A percentile compares a stretch with the other conserved stretches of the same genome.
Conservation (phyloP, 352 stramenopile species). For the Phytophthora vignae region DNA sequence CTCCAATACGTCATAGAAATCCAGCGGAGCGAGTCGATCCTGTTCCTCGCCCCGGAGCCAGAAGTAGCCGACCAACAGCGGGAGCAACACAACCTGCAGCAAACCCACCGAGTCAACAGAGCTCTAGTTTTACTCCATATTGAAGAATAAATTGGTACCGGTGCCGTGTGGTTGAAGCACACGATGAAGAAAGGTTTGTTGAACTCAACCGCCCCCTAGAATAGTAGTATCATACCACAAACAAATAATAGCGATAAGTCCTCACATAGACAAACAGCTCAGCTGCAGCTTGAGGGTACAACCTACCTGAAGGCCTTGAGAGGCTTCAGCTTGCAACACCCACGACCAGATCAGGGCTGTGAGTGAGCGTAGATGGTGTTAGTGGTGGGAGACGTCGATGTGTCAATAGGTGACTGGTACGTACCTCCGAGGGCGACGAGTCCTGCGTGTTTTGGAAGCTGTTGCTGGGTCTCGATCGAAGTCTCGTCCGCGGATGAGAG, state of each 20-base stretch:
- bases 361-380: neutral
- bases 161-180: constrained; percentile 59
- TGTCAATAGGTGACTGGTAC: neutral
- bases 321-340: constrained; percentile 43
- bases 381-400: neutral
- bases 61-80: constrained; percentile 43
- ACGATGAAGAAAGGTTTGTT: constrained; percentile 72
- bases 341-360: constrained; percentile 42
- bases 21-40: constrained; percentile 18
- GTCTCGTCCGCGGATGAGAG: constrained; percentile 1
- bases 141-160: constrained; percentile 19
- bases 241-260: no score
- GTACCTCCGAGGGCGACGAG: constrained; percentile 27
- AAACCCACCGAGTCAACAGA: neutral
- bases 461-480: neutral
- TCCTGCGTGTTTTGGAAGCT: constrained; percentile 12
- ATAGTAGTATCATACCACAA: neutral
- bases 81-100: constrained; percentile 47
- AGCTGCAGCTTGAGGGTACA: neutral
- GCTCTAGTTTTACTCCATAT: neutral
- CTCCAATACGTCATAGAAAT: constrained; percentile 28
- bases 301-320: constrained; percentile 34
- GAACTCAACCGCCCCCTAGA: constrained; percentile 28
- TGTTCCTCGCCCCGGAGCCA: constrained; percentile 29
- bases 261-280: neutral